Evolutionary conservation across 2,329 filamentous ascomycete species (phyloP), one percentile per base, ranked within the genome.

Genomic region (Colletotrichum liriopes): DNA sequence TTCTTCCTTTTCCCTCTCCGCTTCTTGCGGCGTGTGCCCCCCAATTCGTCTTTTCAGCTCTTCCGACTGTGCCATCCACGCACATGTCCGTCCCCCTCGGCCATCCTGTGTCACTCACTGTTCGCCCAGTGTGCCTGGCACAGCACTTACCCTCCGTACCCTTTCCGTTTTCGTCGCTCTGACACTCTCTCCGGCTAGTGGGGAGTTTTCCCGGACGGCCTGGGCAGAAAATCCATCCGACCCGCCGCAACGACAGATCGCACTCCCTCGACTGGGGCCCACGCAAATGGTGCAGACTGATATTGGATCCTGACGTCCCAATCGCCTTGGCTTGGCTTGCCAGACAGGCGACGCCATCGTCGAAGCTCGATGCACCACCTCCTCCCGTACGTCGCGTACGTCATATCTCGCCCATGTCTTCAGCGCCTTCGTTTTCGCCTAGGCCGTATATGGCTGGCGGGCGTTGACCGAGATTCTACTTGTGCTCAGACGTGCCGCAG

Each of bases 331-430:
- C 41, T 55, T 55, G 51, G 29, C 52, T 55, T n/a, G n/a, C 29
- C 43, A 37, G 29, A 47, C 59, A 62, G 14, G 20, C 43, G 59
- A 51, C 43, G 12, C 59, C 59, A 62, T 51, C 59, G 11, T 32
- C 29, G 8, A 55, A 37, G 14, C 59, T 49, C 43, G 37, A 35
- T 37, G 29, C 58, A 61, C 41, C 43, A 37, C 26, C 41, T 11
- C 6, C 56, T 49, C 23, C n/a, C 47, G 3, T 29, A 29, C 49
- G 12, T 51, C 26, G 16, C 20, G 65, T 72, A 72, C 69, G 52
- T 72, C 69, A 72, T 68, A 58, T 68, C 68, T 51, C 52, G 58
- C 68, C 64, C 64, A 54, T 63, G 58, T 71, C 59, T 58, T 58
- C 58, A 29, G 45, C 58, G 45, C 29, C 20, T 51, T 29, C 51